Evolutionary conservation across 1,284 basidiomycete species (phyloP), one percentile per base, ranked within the genome.

Genomic region (Microbotryomycetes sp.): DNA sequence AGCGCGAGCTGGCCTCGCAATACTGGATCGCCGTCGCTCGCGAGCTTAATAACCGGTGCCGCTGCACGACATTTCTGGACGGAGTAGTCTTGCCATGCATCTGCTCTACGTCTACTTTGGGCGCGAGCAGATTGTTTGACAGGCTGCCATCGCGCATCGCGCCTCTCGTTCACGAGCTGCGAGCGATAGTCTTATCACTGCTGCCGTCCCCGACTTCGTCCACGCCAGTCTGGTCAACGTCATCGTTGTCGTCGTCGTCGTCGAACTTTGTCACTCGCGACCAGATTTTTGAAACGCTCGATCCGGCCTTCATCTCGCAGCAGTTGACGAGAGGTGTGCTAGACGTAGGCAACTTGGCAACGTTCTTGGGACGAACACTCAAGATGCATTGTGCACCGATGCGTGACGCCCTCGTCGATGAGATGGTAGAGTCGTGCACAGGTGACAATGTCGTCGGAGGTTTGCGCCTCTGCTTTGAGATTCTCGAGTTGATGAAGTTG

Each of bases 331-430:
- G 87, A 64, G 81, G 82, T 45, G 78, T 87, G n/a, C 88, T 91
- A 71, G 88, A 92, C 75, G 85, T 88, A 45, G 81, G 84, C 13
- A 83, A 83, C n/a, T 80, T 94, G 48, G 90, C 94, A 76, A 75
- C 80, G 50, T 83, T 85, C 59, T 85, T 94, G 66, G 91, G 88
- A 18, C 79, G 83, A 63, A 86, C 88, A 16, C 82, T 96, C 68
- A 91, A 92, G 76, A 84, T 85, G 48, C 91, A 96, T 73, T 94
- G 92, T 68, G 91, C 92, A 3, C 91, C 91, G 11, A 92, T 93
- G 84, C 81, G 91, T 41, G 91, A 96, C 76, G 81, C 80, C 13
- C 82, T 85, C 57, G 86, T 96, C 48, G 88, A 92, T 73, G 81
- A 81, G 54, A 91, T 96, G 88, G 84, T 93, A 27, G 78, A 79